These are phyloP conservation scores for Salix koriyanagi DNA, from an alignment of 345 rosid genomes.

Conservation along the genomic window DNA sequence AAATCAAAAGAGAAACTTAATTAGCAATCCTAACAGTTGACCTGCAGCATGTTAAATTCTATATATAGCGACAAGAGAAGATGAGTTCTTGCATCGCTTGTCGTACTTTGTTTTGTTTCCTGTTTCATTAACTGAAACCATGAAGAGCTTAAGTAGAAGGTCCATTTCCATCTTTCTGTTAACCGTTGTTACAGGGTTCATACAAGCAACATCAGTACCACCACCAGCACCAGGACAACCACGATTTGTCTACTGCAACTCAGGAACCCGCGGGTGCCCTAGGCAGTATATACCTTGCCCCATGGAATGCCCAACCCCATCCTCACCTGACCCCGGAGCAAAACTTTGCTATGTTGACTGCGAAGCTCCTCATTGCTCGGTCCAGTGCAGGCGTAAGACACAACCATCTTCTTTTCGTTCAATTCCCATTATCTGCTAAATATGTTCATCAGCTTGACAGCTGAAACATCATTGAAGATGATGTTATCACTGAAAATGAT, in stretches of 20 bases:
- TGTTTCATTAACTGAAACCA: not conserved
- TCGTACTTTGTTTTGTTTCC: not conserved
- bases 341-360: slow-evolving; percentile 38
- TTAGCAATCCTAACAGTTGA: not conserved
- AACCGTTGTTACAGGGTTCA: slow-evolving; percentile 8
- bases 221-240: too few relatives aligned
- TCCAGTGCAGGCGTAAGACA: slow-evolving; percentile 32
- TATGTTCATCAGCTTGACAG: not conserved
- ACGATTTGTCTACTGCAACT: too few relatives aligned
- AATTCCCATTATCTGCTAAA: not conserved
- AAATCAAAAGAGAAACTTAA: not conserved
- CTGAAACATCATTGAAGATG: not conserved
- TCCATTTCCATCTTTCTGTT: slow-evolving; percentile 7
- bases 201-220: too few relatives aligned
- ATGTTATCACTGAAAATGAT: not conserved
- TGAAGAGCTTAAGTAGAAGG: slow-evolving; percentile 13
- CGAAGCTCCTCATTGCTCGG: slow-evolving; percentile 24
- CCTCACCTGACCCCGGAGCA: too few relatives aligned
- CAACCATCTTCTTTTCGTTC: not conserved
- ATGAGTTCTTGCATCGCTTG: not conserved
- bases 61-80: slow-evolving; percentile 2
- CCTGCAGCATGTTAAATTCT: slow-evolving; percentile 5
- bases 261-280: too few relatives aligned
- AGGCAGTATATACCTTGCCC: too few relatives aligned
- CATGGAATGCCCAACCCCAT: too few relatives aligned